Percentiles rank a stretch among this genome's conserved stretches.
These are phyloP conservation scores for Sphagnum contortum DNA, from an alignment of 225 moss, liverwort and hornwort species.

Conservation along the genomic window DNA sequence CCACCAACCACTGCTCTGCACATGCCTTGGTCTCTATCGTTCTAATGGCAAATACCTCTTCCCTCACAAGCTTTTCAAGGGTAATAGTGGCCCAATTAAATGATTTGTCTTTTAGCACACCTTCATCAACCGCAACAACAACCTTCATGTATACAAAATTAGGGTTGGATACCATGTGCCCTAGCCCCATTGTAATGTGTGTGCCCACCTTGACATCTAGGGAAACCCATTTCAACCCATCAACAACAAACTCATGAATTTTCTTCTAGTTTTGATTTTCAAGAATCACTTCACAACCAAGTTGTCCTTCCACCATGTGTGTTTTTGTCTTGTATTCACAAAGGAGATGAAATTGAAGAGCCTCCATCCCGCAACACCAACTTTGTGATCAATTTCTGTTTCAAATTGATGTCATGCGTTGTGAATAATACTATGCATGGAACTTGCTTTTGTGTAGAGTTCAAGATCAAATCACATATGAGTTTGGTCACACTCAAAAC, in stretches of 20 bases:
- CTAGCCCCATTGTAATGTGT: too few species aligned
- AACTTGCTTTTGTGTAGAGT: neutral
- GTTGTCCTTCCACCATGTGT: constrained; percentile 1
- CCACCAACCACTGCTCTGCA: neutral
- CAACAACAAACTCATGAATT: too few species aligned
- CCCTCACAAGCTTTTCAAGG: neutral
- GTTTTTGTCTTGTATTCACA: neutral
- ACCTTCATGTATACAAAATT: too few species aligned
- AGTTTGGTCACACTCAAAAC: neutral
- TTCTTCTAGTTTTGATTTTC: too few species aligned
- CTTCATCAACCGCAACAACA: too few species aligned
- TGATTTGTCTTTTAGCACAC: too few species aligned
- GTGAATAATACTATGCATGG: neutral
- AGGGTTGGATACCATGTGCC: too few species aligned
- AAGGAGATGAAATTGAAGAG: neutral
- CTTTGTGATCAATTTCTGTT: neutral
- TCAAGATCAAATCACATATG: neutral
- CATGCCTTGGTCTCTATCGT: neutral
- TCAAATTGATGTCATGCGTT: neutral
- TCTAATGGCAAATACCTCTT: neutral
- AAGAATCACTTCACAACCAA: too few species aligned
- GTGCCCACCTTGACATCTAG: too few species aligned
- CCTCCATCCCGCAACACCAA: neutral
- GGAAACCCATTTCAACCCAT: too few species aligned
- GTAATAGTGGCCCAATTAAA: too few species aligned